Conservation (phyloP, 2,329 filamentous ascomycete genomes). For the Monilinia fructigena region DNA sequence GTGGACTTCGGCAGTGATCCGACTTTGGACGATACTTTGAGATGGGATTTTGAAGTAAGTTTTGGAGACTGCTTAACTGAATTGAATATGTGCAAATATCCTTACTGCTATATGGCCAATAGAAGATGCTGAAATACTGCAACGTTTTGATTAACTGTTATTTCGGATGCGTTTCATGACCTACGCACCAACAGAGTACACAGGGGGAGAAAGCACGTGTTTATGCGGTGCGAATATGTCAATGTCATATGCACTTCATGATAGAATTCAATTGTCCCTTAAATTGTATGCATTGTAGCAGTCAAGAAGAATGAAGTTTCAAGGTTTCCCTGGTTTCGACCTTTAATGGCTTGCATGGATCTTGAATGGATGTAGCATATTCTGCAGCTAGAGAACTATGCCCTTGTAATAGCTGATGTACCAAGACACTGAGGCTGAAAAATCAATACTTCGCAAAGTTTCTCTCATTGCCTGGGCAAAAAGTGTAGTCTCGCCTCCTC, state of each 20-base stretch:
- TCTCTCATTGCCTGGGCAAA: slow-evolving; percentile 3
- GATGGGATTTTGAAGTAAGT: background rate
- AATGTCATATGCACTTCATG: slow-evolving; percentile 16
- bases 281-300: slow-evolving; percentile 15
- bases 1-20: background rate
- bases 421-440: slow-evolving; percentile 20
- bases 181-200: background rate
- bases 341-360: slow-evolving; percentile 18
- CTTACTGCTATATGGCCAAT: background rate
- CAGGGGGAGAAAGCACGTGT: slow-evolving; percentile 5
- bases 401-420: slow-evolving; percentile 15
- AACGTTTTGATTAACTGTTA: slow-evolving; percentile 17
- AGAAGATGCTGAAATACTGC: slow-evolving; percentile 1
- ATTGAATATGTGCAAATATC: background rate
- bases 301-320: slow-evolving; percentile 4
- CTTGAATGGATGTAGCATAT: slow-evolving; percentile 5
- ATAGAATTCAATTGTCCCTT: background rate
- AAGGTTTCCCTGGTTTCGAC: background rate
- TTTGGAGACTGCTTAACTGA: background rate
- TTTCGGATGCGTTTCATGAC: slow-evolving; percentile 15
- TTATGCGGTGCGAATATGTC: slow-evolving; percentile 14
- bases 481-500: slow-evolving; percentile 38
- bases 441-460: slow-evolving; percentile 13
- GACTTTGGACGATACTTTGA: background rate
- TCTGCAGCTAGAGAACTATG: slow-evolving; percentile 19